phyloP scores from a whole-genome alignment of 2,329 filamentous ascomycete genomes.

The Lachnellula arida region DNA sequence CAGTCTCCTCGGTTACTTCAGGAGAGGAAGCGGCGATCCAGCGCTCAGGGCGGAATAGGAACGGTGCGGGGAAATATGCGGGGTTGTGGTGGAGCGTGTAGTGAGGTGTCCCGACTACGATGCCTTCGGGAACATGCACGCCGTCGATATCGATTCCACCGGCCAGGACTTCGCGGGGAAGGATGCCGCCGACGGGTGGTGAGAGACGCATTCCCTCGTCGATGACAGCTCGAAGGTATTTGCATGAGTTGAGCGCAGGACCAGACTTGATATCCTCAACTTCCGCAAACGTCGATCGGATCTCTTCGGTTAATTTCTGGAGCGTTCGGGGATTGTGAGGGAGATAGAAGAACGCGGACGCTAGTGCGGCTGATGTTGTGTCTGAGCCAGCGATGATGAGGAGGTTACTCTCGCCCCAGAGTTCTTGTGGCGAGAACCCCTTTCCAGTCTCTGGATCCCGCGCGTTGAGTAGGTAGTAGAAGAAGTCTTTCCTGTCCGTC shows the following conservation, averaged over 20 bases:
- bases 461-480: constrained; percentile 69
- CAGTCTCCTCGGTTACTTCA: not conserved
- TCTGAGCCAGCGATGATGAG: constrained; percentile 31
- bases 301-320: constrained; percentile 24
- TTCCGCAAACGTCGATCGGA: constrained; percentile 10
- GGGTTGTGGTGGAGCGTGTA: constrained; percentile 44
- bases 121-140: constrained; percentile 35
- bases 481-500: constrained; percentile 61
- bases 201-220: constrained; percentile 31
- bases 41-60: constrained; percentile 40
- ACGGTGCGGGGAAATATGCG: constrained; percentile 39
- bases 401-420: constrained; percentile 23
- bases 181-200: constrained; percentile 22
- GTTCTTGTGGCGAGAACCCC: constrained; percentile 33
- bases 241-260: constrained; percentile 29
- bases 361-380: constrained; percentile 37
- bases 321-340: constrained; percentile 26
- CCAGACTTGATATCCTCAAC: constrained; percentile 32
- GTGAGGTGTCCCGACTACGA: constrained; percentile 40
- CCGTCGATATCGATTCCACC: constrained; percentile 27
- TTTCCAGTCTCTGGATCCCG: constrained; percentile 64
- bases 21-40: constrained; percentile 34
- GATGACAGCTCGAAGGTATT: constrained; percentile 40
- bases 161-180: constrained; percentile 23
- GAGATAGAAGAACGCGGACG: constrained; percentile 38